These are phyloP conservation scores for Amniculicola lignicola DNA, from an alignment of 495 filamentous ascomycete species.

Conservation along the genomic window DNA sequence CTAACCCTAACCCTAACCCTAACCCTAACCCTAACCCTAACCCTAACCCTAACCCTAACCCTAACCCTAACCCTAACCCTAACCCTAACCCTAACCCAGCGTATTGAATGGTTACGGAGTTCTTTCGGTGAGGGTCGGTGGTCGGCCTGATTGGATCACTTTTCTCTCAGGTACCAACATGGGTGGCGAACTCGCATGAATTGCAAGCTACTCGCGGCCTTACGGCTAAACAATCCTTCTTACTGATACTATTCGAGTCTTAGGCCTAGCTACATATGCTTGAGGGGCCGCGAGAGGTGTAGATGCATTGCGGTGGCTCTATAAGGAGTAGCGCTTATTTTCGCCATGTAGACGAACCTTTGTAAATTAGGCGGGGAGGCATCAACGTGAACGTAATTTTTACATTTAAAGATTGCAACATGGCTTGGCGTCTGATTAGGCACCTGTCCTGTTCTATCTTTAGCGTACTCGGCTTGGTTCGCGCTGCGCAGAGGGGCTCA, in stretches of 20 bases:
- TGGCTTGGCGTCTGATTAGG: no score
- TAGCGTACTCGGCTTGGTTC: no score
- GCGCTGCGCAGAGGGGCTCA: no score
- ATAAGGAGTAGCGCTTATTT: slow-evolving; percentile 12
- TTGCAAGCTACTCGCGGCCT: slow-evolving; percentile 9
- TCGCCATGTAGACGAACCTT: slow-evolving; percentile 8
- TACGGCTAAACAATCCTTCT: slow-evolving; percentile 12
- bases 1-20: no score
- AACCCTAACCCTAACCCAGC: no score
- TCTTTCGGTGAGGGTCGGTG: slow-evolving; percentile 10
- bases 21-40: no score
- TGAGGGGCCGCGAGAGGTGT: slow-evolving; percentile 3
- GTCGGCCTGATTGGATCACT: slow-evolving; percentile 11
- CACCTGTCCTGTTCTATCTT: no score
- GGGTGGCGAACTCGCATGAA: slow-evolving; percentile 8
- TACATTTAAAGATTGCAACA: slow-evolving; percentile 2
- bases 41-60: no score
- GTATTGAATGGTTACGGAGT: slow-evolving; percentile 10
- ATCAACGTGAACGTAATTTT: slow-evolving; percentile 14
- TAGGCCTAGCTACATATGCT: slow-evolving; percentile 14
- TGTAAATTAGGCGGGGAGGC: slow-evolving; percentile 4
- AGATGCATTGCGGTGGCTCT: slow-evolving; percentile 12
- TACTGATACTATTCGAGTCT: slow-evolving; percentile 16
- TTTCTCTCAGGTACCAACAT: slow-evolving; percentile 6
- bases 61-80: no score